Base-by-base conservation (phyloP, 108 stramenopile species). In the Cyclotella sp. region DNA sequence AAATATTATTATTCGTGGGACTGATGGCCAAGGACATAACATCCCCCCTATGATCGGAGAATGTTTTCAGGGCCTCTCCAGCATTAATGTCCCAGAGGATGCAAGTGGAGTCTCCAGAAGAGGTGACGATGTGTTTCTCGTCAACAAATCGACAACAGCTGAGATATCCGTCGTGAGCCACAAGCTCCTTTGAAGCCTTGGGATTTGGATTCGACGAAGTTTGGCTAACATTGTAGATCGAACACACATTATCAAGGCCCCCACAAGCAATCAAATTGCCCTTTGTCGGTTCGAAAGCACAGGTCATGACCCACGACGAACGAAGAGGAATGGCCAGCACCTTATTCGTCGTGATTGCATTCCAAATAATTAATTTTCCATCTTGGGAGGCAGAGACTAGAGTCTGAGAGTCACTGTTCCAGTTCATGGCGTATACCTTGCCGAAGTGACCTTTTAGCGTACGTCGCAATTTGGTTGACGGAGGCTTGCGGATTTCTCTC, bases 231-330 rank as follows among this genome's bases (percentile, higher is more conserved):
- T 93, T 88, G 86, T 99, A 99, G 57, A 99, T 92, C 43, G 98
- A 97, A 85, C 99, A 99, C 57, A 98, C 79, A 82, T 99, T 99
- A 81, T 99, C 98, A n/a, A 99, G 83, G 42, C 99, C 99, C 28
- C 99, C 99, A 72, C 97, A 98, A 16, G 99, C 99, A 28, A 99
- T 93, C 70, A 98, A 77, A 57, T 91, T 82, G 27, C 94, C 92
- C 66, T 86, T 86, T n/a, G 85, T 84, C 66, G 94, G 97, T 84
- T 99, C 99, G 73, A 97, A 98, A 13, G 96, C 97, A 75, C 98
- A 99, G 9, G 97, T 95, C 99, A 99, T 99, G 15, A 99, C 99
- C 93, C 98, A 99, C 54, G 90, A 91, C 10, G 97, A 97, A 62
- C 97, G 94, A 49, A 99, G 87, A 18, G 96, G 87, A 40, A 99